A percentile compares a stretch with the other conserved stretches of the same genome.
Evolutionary conservation across 2,329 filamentous ascomycete species (phyloP).

Genomic region (Didymella pomorum): DNA sequence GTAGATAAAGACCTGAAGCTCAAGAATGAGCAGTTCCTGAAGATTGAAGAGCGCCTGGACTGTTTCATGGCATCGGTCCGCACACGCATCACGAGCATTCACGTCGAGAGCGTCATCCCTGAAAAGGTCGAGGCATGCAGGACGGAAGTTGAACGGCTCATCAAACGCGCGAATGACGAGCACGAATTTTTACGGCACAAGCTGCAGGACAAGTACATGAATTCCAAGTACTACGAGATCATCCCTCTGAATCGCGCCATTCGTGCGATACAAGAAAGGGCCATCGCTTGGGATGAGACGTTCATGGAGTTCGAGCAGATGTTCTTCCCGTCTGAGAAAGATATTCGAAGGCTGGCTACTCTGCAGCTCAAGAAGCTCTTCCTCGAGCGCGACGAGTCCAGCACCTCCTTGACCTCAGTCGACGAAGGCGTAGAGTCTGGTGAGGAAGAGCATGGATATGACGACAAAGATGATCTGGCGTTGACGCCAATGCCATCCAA

Average conservation of each 20-base stretch:
- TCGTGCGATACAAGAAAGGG: conserved; percentile 89
- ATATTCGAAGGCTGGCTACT: conserved; percentile 89
- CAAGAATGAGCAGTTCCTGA: conserved; percentile 89
- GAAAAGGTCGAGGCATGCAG: conserved; percentile 86
- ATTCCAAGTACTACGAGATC: conserved; percentile 94
- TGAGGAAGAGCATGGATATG: conserved; percentile 39
- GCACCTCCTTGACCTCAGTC: conserved; percentile 73
- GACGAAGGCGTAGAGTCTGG: conserved; percentile 68
- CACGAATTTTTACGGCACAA: conserved; percentile 76
- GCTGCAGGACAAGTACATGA: conserved; percentile 89
- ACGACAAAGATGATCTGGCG: conserved; percentile 43
- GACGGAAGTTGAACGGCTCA: conserved; percentile 79
- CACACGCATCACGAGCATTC: conserved; percentile 83
- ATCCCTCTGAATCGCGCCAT: conserved; percentile 91
- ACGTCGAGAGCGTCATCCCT: conserved; percentile 86
- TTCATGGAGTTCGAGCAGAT: conserved; percentile 92
- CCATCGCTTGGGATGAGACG: conserved; percentile 88
- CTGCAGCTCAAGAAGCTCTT: conserved; percentile 96
- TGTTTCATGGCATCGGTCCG: conserved; percentile 90
- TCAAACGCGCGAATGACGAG: conserved; percentile 83
- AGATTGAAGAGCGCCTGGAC: conserved; percentile 81
- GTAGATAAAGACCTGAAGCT: conserved; percentile 91
- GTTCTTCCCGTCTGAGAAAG: conserved; percentile 93
- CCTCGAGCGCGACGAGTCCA: conserved; percentile 82
- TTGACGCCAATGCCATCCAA: conserved; percentile 48